A percentile compares a stretch with the other conserved stretches of the same genome.
phyloP scores from a whole-genome alignment of 2,329 filamentous ascomycete genomes.

The Colletotrichum neosansevieriae region DNA sequence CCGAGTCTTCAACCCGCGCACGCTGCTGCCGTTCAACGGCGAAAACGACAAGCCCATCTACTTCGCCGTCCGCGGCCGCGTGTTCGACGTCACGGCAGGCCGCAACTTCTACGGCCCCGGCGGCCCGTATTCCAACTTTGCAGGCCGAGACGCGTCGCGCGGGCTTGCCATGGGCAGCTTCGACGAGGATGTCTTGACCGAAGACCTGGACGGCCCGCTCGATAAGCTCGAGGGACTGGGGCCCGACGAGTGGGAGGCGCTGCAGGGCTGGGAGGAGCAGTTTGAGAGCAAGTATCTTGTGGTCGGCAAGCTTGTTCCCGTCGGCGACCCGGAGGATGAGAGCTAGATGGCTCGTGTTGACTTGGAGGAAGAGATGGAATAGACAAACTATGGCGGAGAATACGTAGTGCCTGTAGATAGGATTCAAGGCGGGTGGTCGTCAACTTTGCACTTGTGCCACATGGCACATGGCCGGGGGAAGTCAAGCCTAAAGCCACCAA shows the following conservation, averaged over 20 bases:
- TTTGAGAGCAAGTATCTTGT: slow-evolving; percentile 95
- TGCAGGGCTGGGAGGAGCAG: slow-evolving; percentile 92
- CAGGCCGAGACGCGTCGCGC: slow-evolving; percentile 88
- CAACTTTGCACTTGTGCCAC: neutral
- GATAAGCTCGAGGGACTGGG: slow-evolving; percentile 81
- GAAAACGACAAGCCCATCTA: slow-evolving; percentile 80
- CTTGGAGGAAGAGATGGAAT: slow-evolving; percentile 48
- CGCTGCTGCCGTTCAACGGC: slow-evolving; percentile 90
- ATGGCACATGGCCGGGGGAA: too few relatives aligned
- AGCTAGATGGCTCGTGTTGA: slow-evolving; percentile 47
- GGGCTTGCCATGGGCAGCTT: slow-evolving; percentile 93
- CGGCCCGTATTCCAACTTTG: slow-evolving; percentile 96
- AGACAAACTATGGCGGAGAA: neutral
- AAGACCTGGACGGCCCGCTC: slow-evolving; percentile 86
- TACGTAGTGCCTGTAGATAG: neutral
- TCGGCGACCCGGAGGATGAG: slow-evolving; percentile 55
- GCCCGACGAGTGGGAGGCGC: slow-evolving; percentile 81
- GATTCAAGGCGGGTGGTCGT: neutral
- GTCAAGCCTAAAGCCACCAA: too few relatives aligned
- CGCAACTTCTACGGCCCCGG: slow-evolving; percentile 97
- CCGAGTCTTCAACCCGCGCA: slow-evolving; percentile 78
- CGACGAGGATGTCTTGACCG: slow-evolving; percentile 93
- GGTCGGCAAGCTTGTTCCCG: slow-evolving; percentile 84
- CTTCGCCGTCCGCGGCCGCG: slow-evolving; percentile 88
- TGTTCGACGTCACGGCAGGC: slow-evolving; percentile 90